These are phyloP conservation scores for Cladosporium sp. DNA, from an alignment of 2,329 filamentous ascomycete species.

Conservation along the genomic window DNA sequence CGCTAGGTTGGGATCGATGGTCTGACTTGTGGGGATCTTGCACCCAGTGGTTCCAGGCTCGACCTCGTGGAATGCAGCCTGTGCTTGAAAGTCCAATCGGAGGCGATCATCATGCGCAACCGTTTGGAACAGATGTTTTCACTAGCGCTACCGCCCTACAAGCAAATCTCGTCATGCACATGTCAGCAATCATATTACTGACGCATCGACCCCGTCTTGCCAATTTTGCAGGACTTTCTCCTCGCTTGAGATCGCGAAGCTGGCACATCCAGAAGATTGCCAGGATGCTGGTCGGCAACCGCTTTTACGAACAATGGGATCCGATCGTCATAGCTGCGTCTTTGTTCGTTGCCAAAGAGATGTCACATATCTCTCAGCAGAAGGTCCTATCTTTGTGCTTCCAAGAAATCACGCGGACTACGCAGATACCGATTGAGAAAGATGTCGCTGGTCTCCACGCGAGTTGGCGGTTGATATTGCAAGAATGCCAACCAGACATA, in stretches of 20 bases:
- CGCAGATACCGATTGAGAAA: not conserved
- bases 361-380: not conserved
- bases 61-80: not conserved
- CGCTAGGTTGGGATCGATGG: not conserved
- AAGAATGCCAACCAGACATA: not conserved
- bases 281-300: not conserved
- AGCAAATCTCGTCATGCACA: conserved; percentile 3
- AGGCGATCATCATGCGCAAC: not conserved
- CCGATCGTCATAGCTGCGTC: not conserved
- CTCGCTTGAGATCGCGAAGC: not conserved
- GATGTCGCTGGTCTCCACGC: not conserved
- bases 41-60: not conserved
- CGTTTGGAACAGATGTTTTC: not conserved
- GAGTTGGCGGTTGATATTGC: not conserved
- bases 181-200: not conserved
- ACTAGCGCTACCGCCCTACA: conserved; percentile 1
- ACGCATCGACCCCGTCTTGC: not conserved
- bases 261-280: conserved; percentile 1
- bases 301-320: not conserved
- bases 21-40: not conserved
- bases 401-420: not conserved
- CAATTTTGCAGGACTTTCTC: not conserved
- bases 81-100: not conserved
- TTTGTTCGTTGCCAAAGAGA: not conserved
- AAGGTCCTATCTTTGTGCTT: not conserved